A percentile compares a stretch with the other conserved stretches of the same genome.
Conservation (phyloP, 2,329 filamentous ascomycete genomes). For the Scedosporium apiospermum region DNA sequence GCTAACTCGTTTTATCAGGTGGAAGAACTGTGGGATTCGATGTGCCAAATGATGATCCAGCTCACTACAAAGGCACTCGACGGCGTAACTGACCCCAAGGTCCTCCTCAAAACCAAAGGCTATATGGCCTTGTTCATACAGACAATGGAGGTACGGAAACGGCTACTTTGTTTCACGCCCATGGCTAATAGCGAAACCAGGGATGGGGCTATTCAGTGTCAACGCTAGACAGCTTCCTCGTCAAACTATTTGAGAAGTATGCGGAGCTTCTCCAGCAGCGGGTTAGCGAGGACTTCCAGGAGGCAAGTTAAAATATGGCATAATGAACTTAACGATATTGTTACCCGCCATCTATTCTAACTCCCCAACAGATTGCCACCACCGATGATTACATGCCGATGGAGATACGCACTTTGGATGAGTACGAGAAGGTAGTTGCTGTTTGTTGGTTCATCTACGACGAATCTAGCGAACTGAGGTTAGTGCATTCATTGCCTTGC, state of each 20-base stretch:
- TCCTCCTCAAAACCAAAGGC: slow-evolving; percentile 85
- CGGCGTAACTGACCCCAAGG: slow-evolving; percentile 78
- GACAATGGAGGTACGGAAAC: slow-evolving; percentile 73
- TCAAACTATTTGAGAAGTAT: slow-evolving; percentile 91
- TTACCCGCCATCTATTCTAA: too few species aligned
- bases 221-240: slow-evolving; percentile 70
- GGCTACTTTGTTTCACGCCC: neutral
- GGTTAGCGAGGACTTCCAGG: slow-evolving; percentile 93
- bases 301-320: slow-evolving; percentile 38
- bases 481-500: slow-evolving; percentile 21
- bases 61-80: slow-evolving; percentile 72
- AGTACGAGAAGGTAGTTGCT: slow-evolving; percentile 91
- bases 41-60: slow-evolving; percentile 80
- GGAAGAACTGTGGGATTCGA: slow-evolving; percentile 97
- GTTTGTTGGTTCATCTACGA: slow-evolving; percentile 94
- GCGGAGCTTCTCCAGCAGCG: slow-evolving; percentile 80
- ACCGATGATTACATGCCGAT: slow-evolving; percentile 99
- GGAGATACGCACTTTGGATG: slow-evolving; percentile 81
- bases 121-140: slow-evolving; percentile 91
- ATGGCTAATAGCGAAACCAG: slow-evolving; percentile 26
- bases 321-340: neutral
- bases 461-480: slow-evolving; percentile 68
- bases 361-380: slow-evolving; percentile 48
- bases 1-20: slow-evolving; percentile 40
- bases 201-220: slow-evolving; percentile 84